phyloP scores from a whole-genome alignment of 2,329 filamentous ascomycete species.

The Fusarium nodosum region DNA sequence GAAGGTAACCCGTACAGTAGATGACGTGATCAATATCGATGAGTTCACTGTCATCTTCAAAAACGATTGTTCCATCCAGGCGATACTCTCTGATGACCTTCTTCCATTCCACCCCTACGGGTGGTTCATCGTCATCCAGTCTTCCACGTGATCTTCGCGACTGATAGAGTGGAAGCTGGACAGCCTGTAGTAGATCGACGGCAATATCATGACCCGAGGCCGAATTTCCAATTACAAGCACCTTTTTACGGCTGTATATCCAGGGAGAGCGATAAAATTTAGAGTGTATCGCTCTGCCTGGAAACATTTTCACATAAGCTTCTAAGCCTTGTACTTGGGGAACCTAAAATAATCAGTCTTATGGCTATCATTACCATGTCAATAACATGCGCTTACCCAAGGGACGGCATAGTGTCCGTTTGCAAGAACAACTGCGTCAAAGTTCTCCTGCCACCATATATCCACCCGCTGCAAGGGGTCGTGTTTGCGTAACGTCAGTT shows the following conservation, averaged over 20 bases:
- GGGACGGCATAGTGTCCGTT: conserved; percentile 62
- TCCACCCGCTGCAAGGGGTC: conserved; percentile 61
- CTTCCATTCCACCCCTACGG: conserved; percentile 66
- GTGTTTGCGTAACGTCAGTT: conserved; percentile 62
- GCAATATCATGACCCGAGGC: conserved; percentile 60
- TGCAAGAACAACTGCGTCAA: conserved; percentile 60
- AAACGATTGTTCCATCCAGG: conserved; percentile 59
- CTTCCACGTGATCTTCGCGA: conserved; percentile 63
- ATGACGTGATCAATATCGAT: conserved; percentile 57
- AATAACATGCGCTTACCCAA: conserved; percentile 54
- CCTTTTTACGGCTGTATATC: conserved; percentile 52
- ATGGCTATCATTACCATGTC: accelerated
- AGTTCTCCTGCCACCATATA: conserved; percentile 67
- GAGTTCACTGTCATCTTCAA: conserved; percentile 55
- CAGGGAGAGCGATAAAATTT: conserved; percentile 60
- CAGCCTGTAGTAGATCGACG: conserved; percentile 55
- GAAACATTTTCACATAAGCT: conserved; percentile 56
- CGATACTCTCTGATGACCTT: conserved; percentile 63
- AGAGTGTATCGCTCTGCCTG: conserved; percentile 60
- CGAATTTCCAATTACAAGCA: conserved; percentile 61
- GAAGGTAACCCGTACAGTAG: conserved; percentile 60
- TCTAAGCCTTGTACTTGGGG: conserved; percentile 62
- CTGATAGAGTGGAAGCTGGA: conserved; percentile 62
- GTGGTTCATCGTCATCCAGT: conserved; percentile 65
- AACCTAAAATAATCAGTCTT: conserved; percentile 51